These are phyloP conservation scores for Pneumocystis oryctolagi DNA, from an alignment of 1,139 yeast species.

Conservation along the genomic window DNA sequence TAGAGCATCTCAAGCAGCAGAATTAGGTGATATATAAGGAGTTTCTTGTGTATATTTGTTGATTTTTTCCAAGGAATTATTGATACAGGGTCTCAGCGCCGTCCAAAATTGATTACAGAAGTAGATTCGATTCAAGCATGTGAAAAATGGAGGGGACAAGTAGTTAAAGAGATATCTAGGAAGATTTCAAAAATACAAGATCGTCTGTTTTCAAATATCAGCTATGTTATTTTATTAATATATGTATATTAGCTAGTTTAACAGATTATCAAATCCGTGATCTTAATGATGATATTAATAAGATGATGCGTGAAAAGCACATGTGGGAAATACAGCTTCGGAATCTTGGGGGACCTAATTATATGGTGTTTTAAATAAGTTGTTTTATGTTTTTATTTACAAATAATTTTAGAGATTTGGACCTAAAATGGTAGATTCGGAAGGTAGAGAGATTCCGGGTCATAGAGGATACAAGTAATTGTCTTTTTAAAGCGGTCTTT, in stretches of 20 bases:
- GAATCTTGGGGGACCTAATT: conserved; percentile 57
- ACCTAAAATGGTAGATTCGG: conserved; percentile 16
- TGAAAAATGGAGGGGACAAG: conserved; percentile 59
- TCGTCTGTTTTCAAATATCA: conserved; percentile 12
- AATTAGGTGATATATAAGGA: conserved; percentile 16
- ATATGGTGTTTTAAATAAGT: conserved; percentile 21
- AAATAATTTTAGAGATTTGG: conserved; percentile 12
- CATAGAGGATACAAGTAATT: conserved; percentile 34
- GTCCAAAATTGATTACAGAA: conserved; percentile 47
- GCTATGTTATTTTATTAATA: not conserved
- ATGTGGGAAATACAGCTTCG: conserved; percentile 69
- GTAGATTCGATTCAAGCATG: conserved; percentile 50
- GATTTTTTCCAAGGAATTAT: conserved; percentile 29
- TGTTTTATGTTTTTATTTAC: conserved; percentile 10
- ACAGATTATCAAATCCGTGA: conserved; percentile 54
- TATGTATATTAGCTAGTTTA: conserved; percentile 26
- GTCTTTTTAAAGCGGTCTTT: not conserved
- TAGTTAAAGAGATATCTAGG: conserved; percentile 48
- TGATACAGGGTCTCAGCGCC: conserved; percentile 36
- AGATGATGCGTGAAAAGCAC: conserved; percentile 47
- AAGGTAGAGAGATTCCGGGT: conserved; percentile 22
- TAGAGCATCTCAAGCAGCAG: conserved; percentile 46
- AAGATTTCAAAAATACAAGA: conserved; percentile 55
- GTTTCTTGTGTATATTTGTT: not conserved
- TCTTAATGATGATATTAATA: conserved; percentile 60